These are phyloP conservation scores for Microbotryum intermedium DNA, from an alignment of 1,284 basidiomycete species.

Conservation along the genomic window DNA sequence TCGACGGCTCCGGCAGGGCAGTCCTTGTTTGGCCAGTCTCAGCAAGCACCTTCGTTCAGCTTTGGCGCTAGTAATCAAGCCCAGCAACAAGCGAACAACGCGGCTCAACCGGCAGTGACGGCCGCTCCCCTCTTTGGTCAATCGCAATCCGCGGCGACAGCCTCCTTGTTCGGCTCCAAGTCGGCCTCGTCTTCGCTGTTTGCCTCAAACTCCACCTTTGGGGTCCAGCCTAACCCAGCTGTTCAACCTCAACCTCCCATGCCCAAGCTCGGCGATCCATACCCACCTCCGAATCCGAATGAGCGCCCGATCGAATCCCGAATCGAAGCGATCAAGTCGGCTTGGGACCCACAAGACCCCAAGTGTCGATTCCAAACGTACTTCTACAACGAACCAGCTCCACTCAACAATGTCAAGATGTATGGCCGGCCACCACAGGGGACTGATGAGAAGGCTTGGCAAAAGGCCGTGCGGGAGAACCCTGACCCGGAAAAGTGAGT, in stretches of 20 bases:
- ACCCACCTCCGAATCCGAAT: conserved; percentile 2
- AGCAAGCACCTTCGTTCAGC: not conserved
- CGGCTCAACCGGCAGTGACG: conserved; percentile 8
- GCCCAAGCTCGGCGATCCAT: conserved; percentile 24
- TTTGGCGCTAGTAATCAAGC: too few species aligned
- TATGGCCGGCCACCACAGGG: conserved; percentile 16
- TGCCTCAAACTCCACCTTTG: not conserved
- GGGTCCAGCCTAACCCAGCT: not conserved
- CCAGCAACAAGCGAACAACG: too few species aligned
- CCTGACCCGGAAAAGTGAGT: conserved; percentile 27
- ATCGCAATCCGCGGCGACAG: conserved; percentile 22
- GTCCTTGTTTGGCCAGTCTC: not conserved
- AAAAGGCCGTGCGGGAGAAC: conserved; percentile 22
- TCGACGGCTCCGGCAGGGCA: too few species aligned
- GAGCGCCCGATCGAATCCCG: conserved; percentile 18
- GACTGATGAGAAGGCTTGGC: conserved; percentile 17
- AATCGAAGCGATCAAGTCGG: conserved; percentile 11
- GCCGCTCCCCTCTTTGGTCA: conserved; percentile 20
- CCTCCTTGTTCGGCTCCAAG: conserved; percentile 26
- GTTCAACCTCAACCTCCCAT: not conserved
- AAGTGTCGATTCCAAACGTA: conserved; percentile 27
- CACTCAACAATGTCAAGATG: conserved; percentile 1
- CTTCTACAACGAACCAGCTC: conserved; percentile 22
- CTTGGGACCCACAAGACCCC: conserved; percentile 17
- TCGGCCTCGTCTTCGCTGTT: not conserved